Evolutionary conservation across 805 yeast species (phyloP).

Genomic region (Yamadazyma ubonensis): DNA sequence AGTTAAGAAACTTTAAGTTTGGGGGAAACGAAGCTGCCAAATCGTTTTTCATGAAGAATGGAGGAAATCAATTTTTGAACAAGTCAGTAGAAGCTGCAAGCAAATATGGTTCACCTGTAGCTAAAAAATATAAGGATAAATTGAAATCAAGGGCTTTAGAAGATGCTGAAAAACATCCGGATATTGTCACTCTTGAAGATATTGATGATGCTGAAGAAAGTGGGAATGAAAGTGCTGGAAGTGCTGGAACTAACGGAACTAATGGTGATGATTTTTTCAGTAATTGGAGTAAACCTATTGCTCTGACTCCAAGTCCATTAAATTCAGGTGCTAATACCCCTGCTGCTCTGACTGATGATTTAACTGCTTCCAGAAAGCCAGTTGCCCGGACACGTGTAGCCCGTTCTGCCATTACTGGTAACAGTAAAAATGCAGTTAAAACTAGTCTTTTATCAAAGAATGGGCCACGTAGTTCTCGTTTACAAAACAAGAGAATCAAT

Average conservation of each 20-base stretch:
- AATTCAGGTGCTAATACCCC: conserved; percentile 48
- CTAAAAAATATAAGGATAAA: conserved; percentile 78
- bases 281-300: conserved; percentile 82
- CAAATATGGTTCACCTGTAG: conserved; percentile 79
- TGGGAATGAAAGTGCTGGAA: conserved; percentile 16
- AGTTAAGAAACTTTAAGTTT: conserved; percentile 85
- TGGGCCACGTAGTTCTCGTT: conserved; percentile 53
- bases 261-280: conserved; percentile 72
- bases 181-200: conserved; percentile 64
- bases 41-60: conserved; percentile 79
- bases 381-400: conserved; percentile 21
- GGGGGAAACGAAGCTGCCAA: conserved; percentile 91
- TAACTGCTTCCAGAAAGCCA: conserved; percentile 21
- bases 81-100: conserved; percentile 55
- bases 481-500: conserved; percentile 49
- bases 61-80: conserved; percentile 69
- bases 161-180: conserved; percentile 74
- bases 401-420: conserved; percentile 15
- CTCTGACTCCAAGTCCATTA: conserved; percentile 52
- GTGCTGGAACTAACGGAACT: conserved; percentile 33
- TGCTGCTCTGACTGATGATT: conserved; percentile 35
- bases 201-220: conserved; percentile 33
- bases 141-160: conserved; percentile 63
- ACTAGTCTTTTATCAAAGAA: conserved; percentile 51
- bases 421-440: conserved; percentile 21